Evolutionary conservation across 176 grass and related monocot species (phyloP).

Genomic region (Rhipidocladum racemiflorum): DNA sequence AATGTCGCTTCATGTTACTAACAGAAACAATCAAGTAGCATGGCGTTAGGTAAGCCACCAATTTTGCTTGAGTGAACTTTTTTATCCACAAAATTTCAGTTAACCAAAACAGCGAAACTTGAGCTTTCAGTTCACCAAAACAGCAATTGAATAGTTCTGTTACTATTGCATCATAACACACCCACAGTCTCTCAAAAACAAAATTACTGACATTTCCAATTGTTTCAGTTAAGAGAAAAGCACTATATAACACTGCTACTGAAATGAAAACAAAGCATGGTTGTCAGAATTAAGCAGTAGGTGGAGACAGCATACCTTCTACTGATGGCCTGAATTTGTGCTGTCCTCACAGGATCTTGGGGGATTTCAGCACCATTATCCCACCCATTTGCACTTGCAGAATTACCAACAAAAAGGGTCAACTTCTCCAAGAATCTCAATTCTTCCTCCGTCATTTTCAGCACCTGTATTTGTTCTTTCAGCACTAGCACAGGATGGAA

Average conservation of each 20-base stretch:
- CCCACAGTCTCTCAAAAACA: not conserved
- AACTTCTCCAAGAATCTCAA: conserved; percentile 60
- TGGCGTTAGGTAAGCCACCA: not conserved
- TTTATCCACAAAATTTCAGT: not conserved
- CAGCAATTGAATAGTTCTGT: not conserved
- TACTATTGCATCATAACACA: not conserved
- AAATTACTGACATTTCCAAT: not conserved
- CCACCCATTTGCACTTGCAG: conserved; percentile 21
- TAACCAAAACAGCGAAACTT: not conserved
- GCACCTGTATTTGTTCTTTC: conserved; percentile 70
- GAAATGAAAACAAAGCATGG: not conserved
- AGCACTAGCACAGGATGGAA: conserved; percentile 82
- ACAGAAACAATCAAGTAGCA: not conserved
- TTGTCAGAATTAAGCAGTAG: not conserved
- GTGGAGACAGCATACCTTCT: conserved; percentile 49
- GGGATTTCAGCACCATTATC: conserved; percentile 40
- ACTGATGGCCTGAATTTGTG: conserved; percentile 87
- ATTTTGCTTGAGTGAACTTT: not conserved
- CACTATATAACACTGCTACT: not conserved
- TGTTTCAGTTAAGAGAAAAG: not conserved
- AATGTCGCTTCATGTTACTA: not conserved
- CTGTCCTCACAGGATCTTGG: conserved; percentile 59
- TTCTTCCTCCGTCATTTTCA: conserved; percentile 69
- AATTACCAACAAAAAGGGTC: conserved; percentile 52
- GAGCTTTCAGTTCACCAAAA: not conserved